Evolutionary conservation across 257 asterid species (phyloP).

Genomic region (Scutellaria baicalensis): DNA sequence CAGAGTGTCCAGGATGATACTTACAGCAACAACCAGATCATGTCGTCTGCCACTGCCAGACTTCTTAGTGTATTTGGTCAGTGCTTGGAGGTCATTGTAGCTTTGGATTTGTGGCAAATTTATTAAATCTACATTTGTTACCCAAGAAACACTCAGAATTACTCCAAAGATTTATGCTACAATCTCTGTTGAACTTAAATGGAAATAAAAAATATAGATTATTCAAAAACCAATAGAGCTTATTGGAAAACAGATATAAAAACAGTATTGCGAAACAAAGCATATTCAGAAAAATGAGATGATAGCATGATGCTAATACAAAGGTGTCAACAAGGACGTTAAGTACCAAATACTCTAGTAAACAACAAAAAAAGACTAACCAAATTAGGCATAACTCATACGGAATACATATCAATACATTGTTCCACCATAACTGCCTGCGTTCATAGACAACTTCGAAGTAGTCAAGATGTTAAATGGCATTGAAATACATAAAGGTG

Average conservation of each 20-base stretch:
- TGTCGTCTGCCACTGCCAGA: conserved; percentile 75
- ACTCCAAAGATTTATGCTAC: background rate
- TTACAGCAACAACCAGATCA: conserved; percentile 84
- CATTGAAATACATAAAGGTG: background rate
- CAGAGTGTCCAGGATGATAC: conserved; percentile 21
- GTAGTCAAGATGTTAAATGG: background rate
- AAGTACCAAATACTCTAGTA: background rate
- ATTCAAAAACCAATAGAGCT: too few species aligned
- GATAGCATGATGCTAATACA: background rate
- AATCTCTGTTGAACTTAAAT: background rate
- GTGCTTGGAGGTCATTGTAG: conserved; percentile 59
- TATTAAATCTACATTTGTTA: conserved; percentile 40
- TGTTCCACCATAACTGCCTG: background rate
- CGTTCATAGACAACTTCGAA: background rate
- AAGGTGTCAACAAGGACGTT: background rate
- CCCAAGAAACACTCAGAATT: conserved; percentile 12
- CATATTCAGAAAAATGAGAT: background rate
- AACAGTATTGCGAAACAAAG: background rate
- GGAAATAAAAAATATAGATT: background rate
- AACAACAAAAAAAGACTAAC: background rate
- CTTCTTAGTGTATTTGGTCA: conserved; percentile 51
- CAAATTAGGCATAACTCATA: background rate
- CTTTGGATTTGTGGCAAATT: conserved; percentile 70
- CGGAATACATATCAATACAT: background rate
- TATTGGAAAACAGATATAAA: too few species aligned